Evolutionary conservation across 2,329 filamentous ascomycete genomes (phyloP).

Genomic region (Trichoderma sp.): DNA sequence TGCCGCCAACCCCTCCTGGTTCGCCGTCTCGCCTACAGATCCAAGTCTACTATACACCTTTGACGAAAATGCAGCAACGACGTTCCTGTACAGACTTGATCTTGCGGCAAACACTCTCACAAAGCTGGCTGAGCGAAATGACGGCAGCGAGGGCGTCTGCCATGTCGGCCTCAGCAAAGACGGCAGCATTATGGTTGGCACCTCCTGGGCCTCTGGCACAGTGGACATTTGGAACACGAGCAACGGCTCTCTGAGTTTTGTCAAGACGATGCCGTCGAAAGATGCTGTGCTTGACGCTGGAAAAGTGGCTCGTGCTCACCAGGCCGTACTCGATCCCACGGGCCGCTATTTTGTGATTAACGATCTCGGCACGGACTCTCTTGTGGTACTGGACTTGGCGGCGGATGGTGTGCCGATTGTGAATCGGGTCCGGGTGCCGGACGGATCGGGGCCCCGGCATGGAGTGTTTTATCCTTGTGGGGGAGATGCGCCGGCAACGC

Average conservation of each 20-base stretch:
- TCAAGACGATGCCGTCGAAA: conserved; percentile 46
- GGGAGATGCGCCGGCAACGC: conserved; percentile 39
- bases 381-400: conserved; percentile 49
- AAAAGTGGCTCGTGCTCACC: conserved; percentile 51
- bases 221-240: conserved; percentile 53
- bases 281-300: conserved; percentile 28
- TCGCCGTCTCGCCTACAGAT: conserved; percentile 43
- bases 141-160: conserved; percentile 50
- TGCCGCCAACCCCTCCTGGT: conserved; percentile 52
- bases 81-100: conserved; percentile 47
- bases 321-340: conserved; percentile 53
- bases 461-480: conserved; percentile 51
- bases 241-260: conserved; percentile 41
- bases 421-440: conserved; percentile 41
- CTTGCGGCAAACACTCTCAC: conserved; percentile 35
- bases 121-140: conserved; percentile 36
- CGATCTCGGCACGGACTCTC: conserved; percentile 53
- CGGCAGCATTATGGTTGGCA: conserved; percentile 50
- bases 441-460: conserved; percentile 56
- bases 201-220: conserved; percentile 47
- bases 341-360: conserved; percentile 55
- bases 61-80: conserved; percentile 49
- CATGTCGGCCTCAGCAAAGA: conserved; percentile 53
- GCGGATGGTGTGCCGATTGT: conserved; percentile 45
- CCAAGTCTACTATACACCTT: conserved; percentile 50